Conservation (phyloP, 2,329 filamentous ascomycete genomes). For the Sporothrix brunneoviolacea region DNA sequence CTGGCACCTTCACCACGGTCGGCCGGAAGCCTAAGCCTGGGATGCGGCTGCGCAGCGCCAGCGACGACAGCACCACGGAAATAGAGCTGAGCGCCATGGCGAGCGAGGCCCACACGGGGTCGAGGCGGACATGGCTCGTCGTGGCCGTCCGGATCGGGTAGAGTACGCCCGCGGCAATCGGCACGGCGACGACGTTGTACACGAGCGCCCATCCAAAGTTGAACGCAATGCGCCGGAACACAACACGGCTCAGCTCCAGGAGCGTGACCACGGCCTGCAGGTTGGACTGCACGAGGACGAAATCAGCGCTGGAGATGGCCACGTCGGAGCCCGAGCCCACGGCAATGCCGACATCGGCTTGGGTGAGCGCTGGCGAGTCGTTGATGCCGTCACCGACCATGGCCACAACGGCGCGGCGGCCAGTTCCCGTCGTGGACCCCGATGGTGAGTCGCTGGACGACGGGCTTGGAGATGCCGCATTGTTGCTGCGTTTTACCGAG, state of each 20-base stretch:
- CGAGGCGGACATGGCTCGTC: slow-evolving; percentile 54
- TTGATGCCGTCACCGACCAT: slow-evolving; percentile 91
- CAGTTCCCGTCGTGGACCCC: too few species aligned
- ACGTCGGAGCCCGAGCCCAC: slow-evolving; percentile 80
- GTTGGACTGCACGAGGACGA: slow-evolving; percentile 67
- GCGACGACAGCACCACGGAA: slow-evolving; percentile 77
- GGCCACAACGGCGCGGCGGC: slow-evolving; percentile 52
- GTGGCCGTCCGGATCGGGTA: slow-evolving; percentile 48
- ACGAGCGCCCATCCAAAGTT: slow-evolving; percentile 83
- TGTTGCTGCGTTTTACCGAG: background rate
- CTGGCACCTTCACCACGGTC: slow-evolving; percentile 12
- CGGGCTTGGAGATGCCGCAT: background rate
- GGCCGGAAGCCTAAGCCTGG: slow-evolving; percentile 39
- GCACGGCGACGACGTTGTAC: slow-evolving; percentile 73
- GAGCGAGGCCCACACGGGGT: slow-evolving; percentile 79
- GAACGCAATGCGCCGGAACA: slow-evolving; percentile 72
- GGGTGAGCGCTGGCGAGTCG: slow-evolving; percentile 73
- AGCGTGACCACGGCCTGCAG: slow-evolving; percentile 66
- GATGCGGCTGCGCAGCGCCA: slow-evolving; percentile 55
- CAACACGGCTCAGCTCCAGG: slow-evolving; percentile 60
- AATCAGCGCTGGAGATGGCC: slow-evolving; percentile 72
- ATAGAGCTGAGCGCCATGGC: slow-evolving; percentile 92
- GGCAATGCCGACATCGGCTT: slow-evolving; percentile 76
- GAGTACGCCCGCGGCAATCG: slow-evolving; percentile 72
- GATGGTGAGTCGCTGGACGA: slow-evolving; percentile 23